Base-by-base conservation (phyloP, 1,284 basidiomycete species). In the Rhodotorula sp. region DNA sequence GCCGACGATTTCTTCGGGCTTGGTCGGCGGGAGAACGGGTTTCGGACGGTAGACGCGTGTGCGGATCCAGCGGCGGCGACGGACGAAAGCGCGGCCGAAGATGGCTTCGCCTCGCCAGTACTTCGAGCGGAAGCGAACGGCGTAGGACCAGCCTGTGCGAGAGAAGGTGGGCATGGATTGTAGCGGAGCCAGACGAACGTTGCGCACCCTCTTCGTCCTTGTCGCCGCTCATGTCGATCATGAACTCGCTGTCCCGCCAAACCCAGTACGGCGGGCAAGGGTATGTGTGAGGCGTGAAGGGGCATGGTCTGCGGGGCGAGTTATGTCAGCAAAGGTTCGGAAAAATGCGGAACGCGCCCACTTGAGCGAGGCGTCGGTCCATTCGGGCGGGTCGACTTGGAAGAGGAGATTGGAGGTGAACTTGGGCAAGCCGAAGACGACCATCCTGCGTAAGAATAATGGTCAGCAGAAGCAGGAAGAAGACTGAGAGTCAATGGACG, bases 181-280 rank as follows among this genome's bases (percentile, higher is more conserved):
- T n/a, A 24, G 11, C 20, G 24, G 3, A 39, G 27, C n/a, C n/a
- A n/a, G 47, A 10, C 10, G 47, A 22, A 13, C 2, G 29, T 10
- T 9, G 29, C 68, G 34, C 29, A 65, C 72, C 72, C 29, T 71
- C 67, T 22, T 74, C 71, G 49, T 75, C 74, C 44, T 61, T 55
- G 58, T 75, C 74, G 24, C 66, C 68, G 17, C 56, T 51, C 68
- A 73, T 73, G 54, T 75, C 74, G 24, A 75, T 67, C 65, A 75
- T 68, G 59, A 70, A 75, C 20, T 73, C 66, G 20, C 46, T 60
- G 52, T 75, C 64, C 17, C 66, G 58, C 74, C 74, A 75, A 4
- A 56, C 36, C 74, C 74, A 75, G 39, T 68, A 68, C 2, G 71
- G 74, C n/a, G 64, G 66, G 24, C 70, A 66, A 0, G 71, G 68